These are phyloP conservation scores for Phyllosticta citrichinensis DNA, from an alignment of 2,329 filamentous ascomycete species.

Conservation along the genomic window DNA sequence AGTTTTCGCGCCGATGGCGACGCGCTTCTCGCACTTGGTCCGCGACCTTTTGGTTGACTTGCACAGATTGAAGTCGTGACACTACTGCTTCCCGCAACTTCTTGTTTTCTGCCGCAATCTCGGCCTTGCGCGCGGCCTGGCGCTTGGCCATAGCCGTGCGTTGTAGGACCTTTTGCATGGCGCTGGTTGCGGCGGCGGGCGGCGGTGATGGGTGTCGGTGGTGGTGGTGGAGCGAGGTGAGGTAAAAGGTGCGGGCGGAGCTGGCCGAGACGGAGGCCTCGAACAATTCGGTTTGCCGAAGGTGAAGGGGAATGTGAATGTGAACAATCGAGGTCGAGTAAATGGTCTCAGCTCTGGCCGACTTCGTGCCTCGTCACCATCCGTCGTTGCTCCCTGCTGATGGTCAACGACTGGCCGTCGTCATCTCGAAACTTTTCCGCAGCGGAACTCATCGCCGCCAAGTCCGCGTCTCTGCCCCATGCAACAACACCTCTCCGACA, in stretches of 20 bases:
- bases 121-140: conserved; percentile 41
- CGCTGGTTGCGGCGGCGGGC: not conserved
- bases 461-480: conserved; percentile 2
- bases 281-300: not conserved
- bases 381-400: not conserved
- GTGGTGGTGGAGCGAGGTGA: conserved; percentile 3
- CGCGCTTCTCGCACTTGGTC: conserved; percentile 33
- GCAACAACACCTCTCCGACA: conserved; percentile 13
- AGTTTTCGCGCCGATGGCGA: conserved; percentile 59
- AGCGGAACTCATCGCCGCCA: not conserved
- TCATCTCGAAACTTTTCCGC: not conserved
- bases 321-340: not conserved
- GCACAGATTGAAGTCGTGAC: not conserved
- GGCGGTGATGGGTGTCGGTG: not conserved
- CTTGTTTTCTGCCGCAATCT: conserved; percentile 12
- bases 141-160: conserved; percentile 57
- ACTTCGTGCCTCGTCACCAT: not conserved
- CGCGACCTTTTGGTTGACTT: not conserved
- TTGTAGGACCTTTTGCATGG: conserved; percentile 56
- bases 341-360: not conserved
- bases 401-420: not conserved
- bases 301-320: not conserved
- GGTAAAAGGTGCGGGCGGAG: not conserved
- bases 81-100: conserved; percentile 15
- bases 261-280: not conserved